These are phyloP conservation scores for Aphanoascus verrucosus DNA, from an alignment of 2,329 filamentous ascomycete genomes.

Conservation along the genomic window DNA sequence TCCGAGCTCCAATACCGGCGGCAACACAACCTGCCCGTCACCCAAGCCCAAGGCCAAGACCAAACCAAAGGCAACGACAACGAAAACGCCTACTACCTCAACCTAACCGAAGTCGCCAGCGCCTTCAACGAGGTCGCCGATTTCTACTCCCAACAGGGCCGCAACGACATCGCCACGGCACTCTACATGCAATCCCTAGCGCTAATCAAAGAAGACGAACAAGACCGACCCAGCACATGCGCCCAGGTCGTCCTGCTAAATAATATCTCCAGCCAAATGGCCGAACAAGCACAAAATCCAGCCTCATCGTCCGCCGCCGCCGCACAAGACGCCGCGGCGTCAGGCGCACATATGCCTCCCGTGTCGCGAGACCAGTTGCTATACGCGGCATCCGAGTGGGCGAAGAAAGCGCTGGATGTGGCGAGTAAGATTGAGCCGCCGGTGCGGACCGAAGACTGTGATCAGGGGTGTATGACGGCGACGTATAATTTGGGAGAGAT, in stretches of 20 bases:
- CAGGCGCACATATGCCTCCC: slow-evolving; percentile 29
- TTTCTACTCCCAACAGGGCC: slow-evolving; percentile 61
- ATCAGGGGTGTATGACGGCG: slow-evolving; percentile 69
- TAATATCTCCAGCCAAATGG: slow-evolving; percentile 45
- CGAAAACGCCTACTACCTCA: slow-evolving; percentile 29
- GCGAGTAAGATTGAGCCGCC: slow-evolving; percentile 55
- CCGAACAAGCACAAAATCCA: slow-evolving; percentile 22
- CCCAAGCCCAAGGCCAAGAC: slow-evolving; percentile 27
- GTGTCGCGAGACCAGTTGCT: slow-evolving; percentile 53
- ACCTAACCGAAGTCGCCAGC: slow-evolving; percentile 29
- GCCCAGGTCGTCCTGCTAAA: slow-evolving; percentile 64
- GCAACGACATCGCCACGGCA: slow-evolving; percentile 72
- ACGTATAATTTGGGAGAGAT: slow-evolving; percentile 82
- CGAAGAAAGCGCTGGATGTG: slow-evolving; percentile 60
- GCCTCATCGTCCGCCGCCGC: slow-evolving; percentile 27
- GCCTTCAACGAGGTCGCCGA: slow-evolving; percentile 53
- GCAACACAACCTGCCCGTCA: slow-evolving; percentile 56
- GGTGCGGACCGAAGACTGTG: slow-evolving; percentile 64
- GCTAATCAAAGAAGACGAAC: slow-evolving; percentile 44
- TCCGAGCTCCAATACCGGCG: slow-evolving; percentile 61
- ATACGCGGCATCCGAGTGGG: slow-evolving; percentile 65
- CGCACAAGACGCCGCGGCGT: slow-evolving; percentile 17
- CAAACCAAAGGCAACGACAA: slow-evolving; percentile 1
- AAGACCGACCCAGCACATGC: slow-evolving; percentile 44
- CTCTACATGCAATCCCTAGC: slow-evolving; percentile 76